Percentiles rank a stretch among this genome's conserved stretches.
phyloP scores from a whole-genome alignment of 1,284 basidiomycete species.

The Naganishia sp. region DNA sequence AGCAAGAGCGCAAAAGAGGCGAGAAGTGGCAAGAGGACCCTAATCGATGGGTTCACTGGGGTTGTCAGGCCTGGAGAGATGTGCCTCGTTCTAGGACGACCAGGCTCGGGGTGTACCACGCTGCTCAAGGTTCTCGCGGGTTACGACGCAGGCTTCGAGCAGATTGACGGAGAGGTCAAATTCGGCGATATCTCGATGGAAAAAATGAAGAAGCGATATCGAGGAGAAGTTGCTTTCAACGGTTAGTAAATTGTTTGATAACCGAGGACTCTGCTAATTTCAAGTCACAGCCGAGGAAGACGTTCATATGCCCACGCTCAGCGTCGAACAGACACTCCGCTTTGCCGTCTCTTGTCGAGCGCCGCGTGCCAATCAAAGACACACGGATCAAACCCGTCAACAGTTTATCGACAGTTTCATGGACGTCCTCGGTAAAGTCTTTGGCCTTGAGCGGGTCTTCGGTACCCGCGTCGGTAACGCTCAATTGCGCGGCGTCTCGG shows the following conservation, averaged over 20 bases:
- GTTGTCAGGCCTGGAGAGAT: conserved; percentile 49
- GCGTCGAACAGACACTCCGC: conserved; percentile 49
- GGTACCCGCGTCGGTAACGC: conserved; percentile 79
- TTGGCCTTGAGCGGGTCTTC: conserved; percentile 72
- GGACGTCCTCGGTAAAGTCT: conserved; percentile 66
- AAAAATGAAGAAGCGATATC: conserved; percentile 35
- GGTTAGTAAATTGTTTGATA: not conserved
- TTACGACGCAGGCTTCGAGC: conserved; percentile 52
- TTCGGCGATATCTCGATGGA: conserved; percentile 50
- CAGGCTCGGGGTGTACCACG: conserved; percentile 55
- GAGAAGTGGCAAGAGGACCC: conserved; percentile 41
- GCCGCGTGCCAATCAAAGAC: conserved; percentile 36
- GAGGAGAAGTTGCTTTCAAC: conserved; percentile 26
- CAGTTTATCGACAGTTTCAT: conserved; percentile 56
- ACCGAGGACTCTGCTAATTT: not conserved
- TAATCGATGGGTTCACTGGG: conserved; percentile 46
- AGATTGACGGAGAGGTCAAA: conserved; percentile 53
- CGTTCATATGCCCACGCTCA: conserved; percentile 41
- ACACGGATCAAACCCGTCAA: conserved; percentile 48
- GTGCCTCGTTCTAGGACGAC: conserved; percentile 53
- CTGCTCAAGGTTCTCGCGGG: conserved; percentile 56
- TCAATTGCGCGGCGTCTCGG: conserved; percentile 72
- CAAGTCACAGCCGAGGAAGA: conserved; percentile 20
- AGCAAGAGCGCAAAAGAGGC: conserved; percentile 26
- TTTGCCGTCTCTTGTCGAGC: conserved; percentile 43